A percentile compares a stretch with the other conserved stretches of the same genome.
Conservation (phyloP, 2,329 filamentous ascomycete genomes). For the Aspergillus pseudotamarii region DNA sequence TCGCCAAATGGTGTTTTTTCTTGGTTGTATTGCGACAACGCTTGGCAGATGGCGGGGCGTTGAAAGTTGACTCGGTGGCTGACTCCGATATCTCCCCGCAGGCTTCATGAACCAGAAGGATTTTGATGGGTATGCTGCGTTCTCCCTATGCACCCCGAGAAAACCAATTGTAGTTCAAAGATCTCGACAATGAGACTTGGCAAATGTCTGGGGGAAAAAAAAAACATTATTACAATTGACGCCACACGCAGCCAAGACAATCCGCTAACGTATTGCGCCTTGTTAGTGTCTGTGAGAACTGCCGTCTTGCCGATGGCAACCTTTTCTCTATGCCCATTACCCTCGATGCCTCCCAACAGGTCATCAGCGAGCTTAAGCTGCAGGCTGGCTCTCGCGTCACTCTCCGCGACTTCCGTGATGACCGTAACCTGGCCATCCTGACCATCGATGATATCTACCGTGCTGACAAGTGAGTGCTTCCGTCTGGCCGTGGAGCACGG, state of each 20-base stretch:
- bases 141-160: background rate
- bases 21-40: slow-evolving; percentile 10
- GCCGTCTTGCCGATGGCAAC: slow-evolving; percentile 82
- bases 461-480: slow-evolving; percentile 80
- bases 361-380: slow-evolving; percentile 73
- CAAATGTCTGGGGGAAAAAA: background rate
- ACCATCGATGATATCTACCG: slow-evolving; percentile 94
- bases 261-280: slow-evolving; percentile 18
- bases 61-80: slow-evolving; percentile 7
- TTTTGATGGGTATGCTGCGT: slow-evolving; percentile 77
- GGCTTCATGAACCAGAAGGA: slow-evolving; percentile 98
- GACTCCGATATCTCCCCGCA: slow-evolving; percentile 42
- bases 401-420: slow-evolving; percentile 93
- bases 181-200: background rate
- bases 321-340: slow-evolving; percentile 98
- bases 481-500: background rate
- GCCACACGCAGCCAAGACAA: background rate
- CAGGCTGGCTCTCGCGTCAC: slow-evolving; percentile 81
- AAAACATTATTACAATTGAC: background rate
- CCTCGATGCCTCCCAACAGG: slow-evolving; percentile 77
- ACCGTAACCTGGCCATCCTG: slow-evolving; percentile 92
- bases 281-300: slow-evolving; percentile 79
- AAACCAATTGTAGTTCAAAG: background rate
- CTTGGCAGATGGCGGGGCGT: slow-evolving; percentile 6
- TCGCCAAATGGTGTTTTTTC: slow-evolving; percentile 1